Conservation (phyloP, 2,329 filamentous ascomycete genomes). For the Uncinocarpus reesii region DNA sequence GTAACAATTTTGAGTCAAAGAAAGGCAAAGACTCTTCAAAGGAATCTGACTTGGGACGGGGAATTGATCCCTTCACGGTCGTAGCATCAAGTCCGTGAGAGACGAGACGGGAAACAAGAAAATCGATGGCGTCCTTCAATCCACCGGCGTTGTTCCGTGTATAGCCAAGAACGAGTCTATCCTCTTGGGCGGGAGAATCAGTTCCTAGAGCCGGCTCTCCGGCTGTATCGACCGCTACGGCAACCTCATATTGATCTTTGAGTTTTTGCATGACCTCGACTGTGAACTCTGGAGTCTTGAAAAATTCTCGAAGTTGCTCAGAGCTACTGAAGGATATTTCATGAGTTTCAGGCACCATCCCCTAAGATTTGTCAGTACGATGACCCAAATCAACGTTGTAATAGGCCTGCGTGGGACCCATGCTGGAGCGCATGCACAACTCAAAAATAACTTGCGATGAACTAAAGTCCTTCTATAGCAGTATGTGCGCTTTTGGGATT, state of each 20-base stretch:
- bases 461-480: constrained; percentile 77
- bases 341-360: constrained; percentile 95
- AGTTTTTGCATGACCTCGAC: constrained; percentile 73
- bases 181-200: constrained; percentile 39
- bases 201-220: constrained; percentile 28
- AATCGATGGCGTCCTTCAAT: constrained; percentile 90
- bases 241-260: constrained; percentile 83
- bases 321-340: constrained; percentile 75
- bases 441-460: constrained; percentile 94
- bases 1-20: constrained; percentile 92
- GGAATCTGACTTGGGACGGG: constrained; percentile 95
- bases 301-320: constrained; percentile 64
- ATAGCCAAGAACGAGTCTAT: constrained; percentile 62
- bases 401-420: constrained; percentile 71
- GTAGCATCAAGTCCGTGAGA: constrained; percentile 79
- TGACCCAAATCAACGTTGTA: neutral
- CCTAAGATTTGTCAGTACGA: constrained; percentile 42
- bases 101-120: constrained; percentile 74
- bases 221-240: constrained; percentile 58
- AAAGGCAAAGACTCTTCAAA: constrained; percentile 95
- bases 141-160: constrained; percentile 96
- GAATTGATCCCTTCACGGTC: constrained; percentile 85
- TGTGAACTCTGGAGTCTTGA: constrained; percentile 71
- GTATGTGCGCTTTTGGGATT: constrained; percentile 39
- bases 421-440: constrained; percentile 87